Percentiles rank a stretch among this genome's conserved stretches.
Evolutionary conservation across 2,329 filamentous ascomycete genomes (phyloP).

Genomic region (Neofusicoccum cordaticola): DNA sequence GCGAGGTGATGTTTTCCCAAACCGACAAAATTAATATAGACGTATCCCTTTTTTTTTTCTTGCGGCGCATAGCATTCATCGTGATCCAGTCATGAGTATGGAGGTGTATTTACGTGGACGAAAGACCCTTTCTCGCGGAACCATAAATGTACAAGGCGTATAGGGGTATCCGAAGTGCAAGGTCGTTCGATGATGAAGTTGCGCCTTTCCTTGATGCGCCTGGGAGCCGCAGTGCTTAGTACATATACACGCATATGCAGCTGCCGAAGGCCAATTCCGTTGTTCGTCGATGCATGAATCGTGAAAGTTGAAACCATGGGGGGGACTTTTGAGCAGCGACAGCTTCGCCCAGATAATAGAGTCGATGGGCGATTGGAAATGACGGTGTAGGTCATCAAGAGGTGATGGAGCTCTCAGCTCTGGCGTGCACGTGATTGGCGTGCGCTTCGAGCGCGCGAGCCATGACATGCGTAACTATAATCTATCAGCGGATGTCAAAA

Average conservation of each 20-base stretch:
- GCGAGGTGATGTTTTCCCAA: background rate
- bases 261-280: background rate
- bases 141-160: constrained; percentile 9
- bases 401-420: constrained; percentile 49
- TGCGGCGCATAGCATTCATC: background rate
- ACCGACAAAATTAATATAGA: background rate
- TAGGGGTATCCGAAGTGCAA: constrained; percentile 7
- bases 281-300: constrained; percentile 7
- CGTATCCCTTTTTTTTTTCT: background rate
- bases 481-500: constrained; percentile 18
- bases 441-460: constrained; percentile 63
- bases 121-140: background rate
- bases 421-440: constrained; percentile 61
- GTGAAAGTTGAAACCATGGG: background rate
- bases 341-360: background rate
- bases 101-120: constrained; percentile 2
- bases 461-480: constrained; percentile 65
- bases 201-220: background rate
- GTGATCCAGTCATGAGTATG: background rate
- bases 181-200: background rate
- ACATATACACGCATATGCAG: constrained; percentile 1
- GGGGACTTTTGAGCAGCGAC: background rate
- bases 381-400: background rate
- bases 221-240: background rate
- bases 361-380: background rate